phyloP scores from a whole-genome alignment of 192 early-diverging fungal species.

The Phlyctochytrium bullatum region DNA sequence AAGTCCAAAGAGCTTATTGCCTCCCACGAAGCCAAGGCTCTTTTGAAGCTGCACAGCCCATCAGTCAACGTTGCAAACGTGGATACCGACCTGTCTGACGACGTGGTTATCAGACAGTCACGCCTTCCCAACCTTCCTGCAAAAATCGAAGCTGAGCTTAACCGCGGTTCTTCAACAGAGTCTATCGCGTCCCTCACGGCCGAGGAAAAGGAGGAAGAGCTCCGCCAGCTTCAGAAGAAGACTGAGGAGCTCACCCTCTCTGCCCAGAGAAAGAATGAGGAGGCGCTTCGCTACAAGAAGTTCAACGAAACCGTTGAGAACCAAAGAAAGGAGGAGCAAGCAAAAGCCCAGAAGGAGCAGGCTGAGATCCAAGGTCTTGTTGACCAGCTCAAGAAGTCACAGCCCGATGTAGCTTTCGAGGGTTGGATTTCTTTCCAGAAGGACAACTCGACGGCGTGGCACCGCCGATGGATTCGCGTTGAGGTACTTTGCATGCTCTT shows the following conservation, averaged over 20 bases:
- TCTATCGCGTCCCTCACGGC: not conserved
- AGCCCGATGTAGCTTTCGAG: not conserved
- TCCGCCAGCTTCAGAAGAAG: not conserved
- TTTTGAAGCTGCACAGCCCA: not conserved
- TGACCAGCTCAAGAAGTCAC: not conserved
- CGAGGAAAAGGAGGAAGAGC: not conserved
- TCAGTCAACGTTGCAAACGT: not conserved
- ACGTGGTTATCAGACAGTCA: not conserved
- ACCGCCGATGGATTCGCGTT: not conserved
- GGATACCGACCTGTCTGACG: not conserved
- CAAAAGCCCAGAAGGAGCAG: not conserved
- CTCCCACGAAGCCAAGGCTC: not conserved
- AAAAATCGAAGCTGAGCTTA: not conserved
- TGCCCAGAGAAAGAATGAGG: not conserved
- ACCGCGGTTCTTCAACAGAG: not conserved
- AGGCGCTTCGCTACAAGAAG: not conserved
- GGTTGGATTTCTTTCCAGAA: not conserved
- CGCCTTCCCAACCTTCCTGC: not conserved
- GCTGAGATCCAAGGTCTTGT: not conserved
- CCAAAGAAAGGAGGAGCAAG: not conserved
- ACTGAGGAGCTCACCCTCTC: not conserved
- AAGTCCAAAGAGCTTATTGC: not conserved
- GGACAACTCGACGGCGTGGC: not conserved
- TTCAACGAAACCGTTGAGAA: not conserved
- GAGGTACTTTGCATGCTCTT: not conserved